Percentiles rank a stretch among this genome's conserved stretches.
phyloP scores from a whole-genome alignment of 352 stramenopile genomes.

The Phytophthora brassicae region DNA sequence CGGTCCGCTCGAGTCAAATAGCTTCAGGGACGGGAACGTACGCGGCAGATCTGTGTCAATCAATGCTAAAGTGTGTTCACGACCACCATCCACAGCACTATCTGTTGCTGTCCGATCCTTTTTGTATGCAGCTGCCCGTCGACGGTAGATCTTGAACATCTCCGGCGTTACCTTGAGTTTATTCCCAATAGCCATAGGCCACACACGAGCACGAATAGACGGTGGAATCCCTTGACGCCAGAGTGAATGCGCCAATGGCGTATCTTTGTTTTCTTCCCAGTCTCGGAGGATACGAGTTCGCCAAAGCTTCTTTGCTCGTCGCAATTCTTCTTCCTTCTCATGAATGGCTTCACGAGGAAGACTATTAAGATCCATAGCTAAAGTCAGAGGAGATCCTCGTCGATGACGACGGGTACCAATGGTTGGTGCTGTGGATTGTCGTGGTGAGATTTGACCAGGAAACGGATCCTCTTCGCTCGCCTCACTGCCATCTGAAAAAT shows the following conservation, averaged over 20 bases:
- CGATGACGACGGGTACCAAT: conserved; percentile 15
- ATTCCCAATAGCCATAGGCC: conserved; percentile 86
- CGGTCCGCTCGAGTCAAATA: conserved; percentile 75
- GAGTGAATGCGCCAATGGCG: conserved; percentile 68
- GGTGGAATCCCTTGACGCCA: conserved; percentile 84
- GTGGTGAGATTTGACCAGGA: conserved; percentile 11
- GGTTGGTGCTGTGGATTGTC: conserved; percentile 10
- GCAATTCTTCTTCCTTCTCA: conserved; percentile 79
- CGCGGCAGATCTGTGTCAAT: conserved; percentile 88
- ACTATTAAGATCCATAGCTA: conserved; percentile 20
- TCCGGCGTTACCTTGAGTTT: conserved; percentile 84
- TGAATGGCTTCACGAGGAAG: conserved; percentile 55
- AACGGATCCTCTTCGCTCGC: conserved; percentile 28
- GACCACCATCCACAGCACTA: conserved; percentile 41
- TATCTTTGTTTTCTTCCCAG: conserved; percentile 79
- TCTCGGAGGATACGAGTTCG: conserved; percentile 72
- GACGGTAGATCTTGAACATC: conserved; percentile 86
- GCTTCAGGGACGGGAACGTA: conserved; percentile 79
- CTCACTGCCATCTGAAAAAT: conserved; percentile 26
- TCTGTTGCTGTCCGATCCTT: conserved; percentile 36
- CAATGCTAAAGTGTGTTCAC: conserved; percentile 76
- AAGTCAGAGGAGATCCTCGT: conserved; percentile 24
- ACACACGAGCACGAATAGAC: conserved; percentile 79
- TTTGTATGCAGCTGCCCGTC: conserved; percentile 63
- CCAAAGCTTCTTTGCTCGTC: conserved; percentile 84